A percentile compares a stretch with the other conserved stretches of the same genome.
These are phyloP conservation scores for Teratosphaeria nubilosa DNA, from an alignment of 2,329 filamentous ascomycete species.

Conservation along the genomic window DNA sequence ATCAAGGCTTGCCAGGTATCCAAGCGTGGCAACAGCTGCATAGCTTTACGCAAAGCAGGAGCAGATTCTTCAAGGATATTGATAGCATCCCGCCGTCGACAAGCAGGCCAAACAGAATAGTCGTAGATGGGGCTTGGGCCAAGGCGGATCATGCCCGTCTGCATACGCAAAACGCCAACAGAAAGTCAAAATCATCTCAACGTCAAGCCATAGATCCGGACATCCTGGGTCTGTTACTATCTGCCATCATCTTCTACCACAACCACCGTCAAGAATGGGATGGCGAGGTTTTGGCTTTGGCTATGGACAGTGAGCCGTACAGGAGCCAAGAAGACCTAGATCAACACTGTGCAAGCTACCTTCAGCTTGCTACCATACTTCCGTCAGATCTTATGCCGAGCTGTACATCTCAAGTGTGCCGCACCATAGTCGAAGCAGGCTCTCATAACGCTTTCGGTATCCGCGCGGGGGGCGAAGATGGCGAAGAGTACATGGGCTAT, in stretches of 20 bases:
- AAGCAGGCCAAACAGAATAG: conserved; percentile 8
- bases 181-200: not conserved
- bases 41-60: conserved; percentile 12
- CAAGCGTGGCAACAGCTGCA: conserved; percentile 21
- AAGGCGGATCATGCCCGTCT: conserved; percentile 6
- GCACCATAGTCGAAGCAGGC: conserved; percentile 29
- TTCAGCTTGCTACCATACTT: conserved; percentile 33
- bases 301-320: conserved; percentile 33
- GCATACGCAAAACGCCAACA: not conserved
- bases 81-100: not conserved
- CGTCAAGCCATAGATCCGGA: conserved; percentile 21
- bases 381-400: conserved; percentile 26
- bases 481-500: conserved; percentile 40
- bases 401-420: conserved; percentile 26
- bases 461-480: conserved; percentile 29
- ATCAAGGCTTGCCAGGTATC: conserved; percentile 19
- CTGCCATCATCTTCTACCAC: conserved; percentile 28
- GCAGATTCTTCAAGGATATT: conserved; percentile 6
- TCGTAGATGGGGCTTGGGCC: conserved; percentile 14
- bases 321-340: conserved; percentile 29
- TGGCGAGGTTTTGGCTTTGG: conserved; percentile 27
- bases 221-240: conserved; percentile 33
- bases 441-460: conserved; percentile 41
- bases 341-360: conserved; percentile 30
- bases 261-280: conserved; percentile 23